Evolutionary conservation across 495 filamentous ascomycete species (phyloP).

Genomic region (Lasiosphaeria miniovina): DNA sequence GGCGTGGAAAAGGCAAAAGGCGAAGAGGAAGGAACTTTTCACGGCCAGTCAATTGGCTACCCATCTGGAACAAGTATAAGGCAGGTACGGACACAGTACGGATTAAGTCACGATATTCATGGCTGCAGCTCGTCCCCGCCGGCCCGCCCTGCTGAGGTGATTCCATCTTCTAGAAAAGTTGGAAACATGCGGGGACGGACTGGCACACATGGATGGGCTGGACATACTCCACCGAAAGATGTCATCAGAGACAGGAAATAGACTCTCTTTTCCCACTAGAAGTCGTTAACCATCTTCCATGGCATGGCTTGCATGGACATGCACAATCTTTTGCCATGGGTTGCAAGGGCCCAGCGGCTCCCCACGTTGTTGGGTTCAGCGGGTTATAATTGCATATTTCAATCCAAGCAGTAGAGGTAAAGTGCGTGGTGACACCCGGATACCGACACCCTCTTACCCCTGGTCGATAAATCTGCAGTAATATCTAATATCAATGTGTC

Average conservation of each 20-base stretch:
- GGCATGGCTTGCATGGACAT: too few species aligned
- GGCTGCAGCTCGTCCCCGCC: neutral
- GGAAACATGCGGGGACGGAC: neutral
- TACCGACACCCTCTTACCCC: neutral
- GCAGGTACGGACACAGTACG: too few species aligned
- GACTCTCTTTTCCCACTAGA: too few species aligned
- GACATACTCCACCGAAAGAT: neutral
- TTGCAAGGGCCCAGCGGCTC: conserved; percentile 12
- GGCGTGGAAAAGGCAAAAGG: too few species aligned
- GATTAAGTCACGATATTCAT: too few species aligned
- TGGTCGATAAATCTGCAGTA: neutral
- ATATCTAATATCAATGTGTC: too few species aligned
- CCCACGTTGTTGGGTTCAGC: conserved; percentile 20
- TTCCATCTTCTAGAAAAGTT: neutral
- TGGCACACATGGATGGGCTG: neutral
- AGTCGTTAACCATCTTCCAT: too few species aligned
- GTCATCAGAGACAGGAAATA: too few species aligned
- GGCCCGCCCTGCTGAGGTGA: neutral
- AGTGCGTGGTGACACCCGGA: conserved; percentile 2
- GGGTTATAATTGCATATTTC: conserved; percentile 2
- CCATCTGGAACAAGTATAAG: too few species aligned
- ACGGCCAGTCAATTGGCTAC: too few species aligned
- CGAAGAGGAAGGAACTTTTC: too few species aligned
- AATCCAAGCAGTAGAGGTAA: neutral
- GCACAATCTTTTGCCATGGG: too few species aligned